Percentiles rank a stretch among this genome's conserved stretches.
These are phyloP conservation scores for Barnettozyma salicaria DNA, from an alignment of 805 yeast species.

Conservation along the genomic window DNA sequence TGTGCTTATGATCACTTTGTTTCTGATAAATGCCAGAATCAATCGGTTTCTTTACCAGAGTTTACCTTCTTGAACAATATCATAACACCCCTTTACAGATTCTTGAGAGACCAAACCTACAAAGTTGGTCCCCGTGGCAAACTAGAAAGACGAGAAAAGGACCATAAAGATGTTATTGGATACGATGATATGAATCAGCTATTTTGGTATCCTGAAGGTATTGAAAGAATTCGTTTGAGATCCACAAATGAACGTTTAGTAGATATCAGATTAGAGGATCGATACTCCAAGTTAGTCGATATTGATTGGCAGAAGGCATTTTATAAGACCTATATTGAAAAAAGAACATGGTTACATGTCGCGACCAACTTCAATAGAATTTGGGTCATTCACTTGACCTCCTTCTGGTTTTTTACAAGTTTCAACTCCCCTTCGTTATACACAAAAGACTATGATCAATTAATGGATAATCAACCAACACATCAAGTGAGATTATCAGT, in stretches of 20 bases:
- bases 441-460: slow-evolving; percentile 49
- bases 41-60: slow-evolving; percentile 30
- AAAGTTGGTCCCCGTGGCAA: slow-evolving; percentile 40
- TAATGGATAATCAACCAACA: slow-evolving; percentile 55
- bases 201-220: slow-evolving; percentile 78
- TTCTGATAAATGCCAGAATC: slow-evolving; percentile 32
- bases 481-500: slow-evolving; percentile 48
- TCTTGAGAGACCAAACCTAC: slow-evolving; percentile 51
- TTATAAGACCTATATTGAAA: slow-evolving; percentile 68
- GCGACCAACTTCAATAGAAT: slow-evolving; percentile 70
- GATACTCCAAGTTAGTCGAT: slow-evolving; percentile 47
- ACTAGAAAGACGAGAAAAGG: slow-evolving; percentile 44
- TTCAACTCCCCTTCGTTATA: slow-evolving; percentile 68
- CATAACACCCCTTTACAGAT: slow-evolving; percentile 66
- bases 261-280: slow-evolving; percentile 43
- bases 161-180: slow-evolving; percentile 68
- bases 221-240: slow-evolving; percentile 48
- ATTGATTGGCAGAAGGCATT: slow-evolving; percentile 65
- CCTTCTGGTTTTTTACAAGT: slow-evolving; percentile 75
- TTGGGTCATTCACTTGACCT: slow-evolving; percentile 69
- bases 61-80: slow-evolving; percentile 53
- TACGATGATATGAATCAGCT: slow-evolving; percentile 87
- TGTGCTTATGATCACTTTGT: slow-evolving; percentile 64
- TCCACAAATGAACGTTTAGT: slow-evolving; percentile 39
- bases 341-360: slow-evolving; percentile 72